Evolutionary conservation across 2,329 filamentous ascomycete species (phyloP).

Genomic region (Alternaria panax): DNA sequence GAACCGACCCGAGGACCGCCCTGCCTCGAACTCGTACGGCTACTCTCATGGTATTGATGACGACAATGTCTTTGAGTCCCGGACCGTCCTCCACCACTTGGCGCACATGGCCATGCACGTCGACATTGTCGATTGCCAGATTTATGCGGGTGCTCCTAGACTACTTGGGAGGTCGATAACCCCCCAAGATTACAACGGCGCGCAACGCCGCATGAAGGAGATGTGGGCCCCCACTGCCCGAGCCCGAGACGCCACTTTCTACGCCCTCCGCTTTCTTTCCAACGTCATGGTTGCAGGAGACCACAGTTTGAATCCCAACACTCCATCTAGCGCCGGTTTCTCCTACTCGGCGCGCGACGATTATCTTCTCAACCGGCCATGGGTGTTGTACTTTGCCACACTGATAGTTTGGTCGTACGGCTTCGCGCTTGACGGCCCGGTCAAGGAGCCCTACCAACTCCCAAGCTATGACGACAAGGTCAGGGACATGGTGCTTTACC

Average conservation of each 20-base stretch:
- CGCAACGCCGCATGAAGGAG: slow-evolving; percentile 84
- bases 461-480: slow-evolving; percentile 70
- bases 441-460: slow-evolving; percentile 62
- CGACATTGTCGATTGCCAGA: slow-evolving; percentile 96
- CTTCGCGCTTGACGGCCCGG: slow-evolving; percentile 84
- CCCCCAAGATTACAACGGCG: slow-evolving; percentile 78
- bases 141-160: slow-evolving; percentile 86
- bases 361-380: slow-evolving; percentile 86
- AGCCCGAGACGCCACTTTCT: slow-evolving; percentile 89
- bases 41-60: slow-evolving; percentile 55
- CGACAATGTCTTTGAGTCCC: slow-evolving; percentile 82
- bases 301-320: slow-evolving; percentile 47
- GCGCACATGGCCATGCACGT: slow-evolving; percentile 99
- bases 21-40: slow-evolving; percentile 38
- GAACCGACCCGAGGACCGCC: slow-evolving; percentile 58
- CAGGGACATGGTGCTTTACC: slow-evolving; percentile 79
- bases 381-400: slow-evolving; percentile 93
- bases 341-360: slow-evolving; percentile 85
- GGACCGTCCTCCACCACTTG: slow-evolving; percentile 88
- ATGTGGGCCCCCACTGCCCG: slow-evolving; percentile 88
- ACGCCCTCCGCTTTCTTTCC: slow-evolving; percentile 85
- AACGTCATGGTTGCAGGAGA: slow-evolving; percentile 76
- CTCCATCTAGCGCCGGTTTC: slow-evolving; percentile 44
- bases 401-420: slow-evolving; percentile 96
- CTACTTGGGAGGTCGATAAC: slow-evolving; percentile 87